These are phyloP conservation scores for Protomyces inundatus DNA, from an alignment of 1,139 yeast species.

Conservation along the genomic window DNA sequence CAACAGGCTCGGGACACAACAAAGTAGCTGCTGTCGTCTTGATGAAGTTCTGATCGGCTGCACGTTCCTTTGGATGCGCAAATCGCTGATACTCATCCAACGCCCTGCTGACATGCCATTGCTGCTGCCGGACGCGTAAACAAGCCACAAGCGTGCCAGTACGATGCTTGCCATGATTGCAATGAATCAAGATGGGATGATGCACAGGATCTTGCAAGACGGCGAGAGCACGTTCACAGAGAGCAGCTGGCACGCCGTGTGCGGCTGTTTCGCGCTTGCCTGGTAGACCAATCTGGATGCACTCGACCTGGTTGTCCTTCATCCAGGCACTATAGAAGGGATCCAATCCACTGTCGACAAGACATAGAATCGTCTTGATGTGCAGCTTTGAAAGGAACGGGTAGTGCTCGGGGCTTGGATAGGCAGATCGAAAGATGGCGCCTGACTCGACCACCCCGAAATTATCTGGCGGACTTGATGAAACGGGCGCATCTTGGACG, in stretches of 20 bases:
- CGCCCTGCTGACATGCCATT: constrained; percentile 88
- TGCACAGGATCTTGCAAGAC: constrained; percentile 76
- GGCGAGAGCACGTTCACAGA: constrained; percentile 74
- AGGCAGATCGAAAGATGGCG: constrained; percentile 76
- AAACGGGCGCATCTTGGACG: neutral
- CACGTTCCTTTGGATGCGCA: constrained; percentile 91
- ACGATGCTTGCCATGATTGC: constrained; percentile 93
- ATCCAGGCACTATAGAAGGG: constrained; percentile 69
- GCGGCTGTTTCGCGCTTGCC: constrained; percentile 94
- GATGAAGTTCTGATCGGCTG: constrained; percentile 90
- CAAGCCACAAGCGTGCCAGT: constrained; percentile 97
- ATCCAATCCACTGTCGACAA: constrained; percentile 78
- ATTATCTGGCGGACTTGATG: constrained; percentile 42
- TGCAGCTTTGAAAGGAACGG: constrained; percentile 56
- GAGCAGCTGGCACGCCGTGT: constrained; percentile 60
- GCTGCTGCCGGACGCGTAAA: constrained; percentile 65
- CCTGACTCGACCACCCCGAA: constrained; percentile 72
- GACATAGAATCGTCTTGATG: constrained; percentile 69
- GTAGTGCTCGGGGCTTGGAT: constrained; percentile 81
- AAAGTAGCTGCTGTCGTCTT: constrained; percentile 42
- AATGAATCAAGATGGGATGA: constrained; percentile 87
- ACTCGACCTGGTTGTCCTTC: constrained; percentile 53
- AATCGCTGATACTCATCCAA: constrained; percentile 91
- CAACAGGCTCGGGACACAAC: too few relatives aligned
- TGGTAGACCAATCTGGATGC: constrained; percentile 86